Base-by-base conservation (phyloP, 352 stramenopile genomes). In the Phytophthora ohioensis region DNA sequence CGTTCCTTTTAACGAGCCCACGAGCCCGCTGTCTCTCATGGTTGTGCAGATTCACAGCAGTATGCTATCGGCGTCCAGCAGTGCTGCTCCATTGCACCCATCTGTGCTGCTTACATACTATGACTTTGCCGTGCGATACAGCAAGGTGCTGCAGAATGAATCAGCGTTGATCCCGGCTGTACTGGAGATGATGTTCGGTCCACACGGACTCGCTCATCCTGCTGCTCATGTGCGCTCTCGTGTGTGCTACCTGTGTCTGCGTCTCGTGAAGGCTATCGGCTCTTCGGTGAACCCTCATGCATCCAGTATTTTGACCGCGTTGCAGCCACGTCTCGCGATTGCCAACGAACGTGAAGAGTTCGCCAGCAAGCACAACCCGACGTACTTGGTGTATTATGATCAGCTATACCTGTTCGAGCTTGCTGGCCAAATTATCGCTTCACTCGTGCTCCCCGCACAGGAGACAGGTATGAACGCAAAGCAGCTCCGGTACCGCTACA, bases 391-490 rank as follows among this genome's bases (percentile, higher is more conserved):
- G 1, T 83, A 86, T 47, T 86, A 93, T 34, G 88, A 96, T 57
- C 88, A 93, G 59, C 57, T 96, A 39, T 96, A 96, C 64, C 74
- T 97, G 12, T 97, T 96, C 61, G 88, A 97, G 67, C 77, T 96
- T 1, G 83, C 88, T 5, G 90, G 90, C 5, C 85, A 95, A 43
- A 82, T 97, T 32, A 93, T 97, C 39, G 83, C 87, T 42, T 88
- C 82, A 38, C 75, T 94, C 9, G 65, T 80, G 15, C 46, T 69
- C 8, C 63, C 68, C 6, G 30, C 55, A 43, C 36, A 71, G 39
- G 58, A 74, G 36, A 76, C 58, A 43, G 73, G 64, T 12, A 81
- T 91, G 62, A 77, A 87, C 21, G 76, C 88, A 36, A 96, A 93
- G 71, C 49, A 76, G 64, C 73, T 80, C 38, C 73, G 73, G 49